phyloP scores from a whole-genome alignment of 306 rosid species.

The Comarum palustre region DNA sequence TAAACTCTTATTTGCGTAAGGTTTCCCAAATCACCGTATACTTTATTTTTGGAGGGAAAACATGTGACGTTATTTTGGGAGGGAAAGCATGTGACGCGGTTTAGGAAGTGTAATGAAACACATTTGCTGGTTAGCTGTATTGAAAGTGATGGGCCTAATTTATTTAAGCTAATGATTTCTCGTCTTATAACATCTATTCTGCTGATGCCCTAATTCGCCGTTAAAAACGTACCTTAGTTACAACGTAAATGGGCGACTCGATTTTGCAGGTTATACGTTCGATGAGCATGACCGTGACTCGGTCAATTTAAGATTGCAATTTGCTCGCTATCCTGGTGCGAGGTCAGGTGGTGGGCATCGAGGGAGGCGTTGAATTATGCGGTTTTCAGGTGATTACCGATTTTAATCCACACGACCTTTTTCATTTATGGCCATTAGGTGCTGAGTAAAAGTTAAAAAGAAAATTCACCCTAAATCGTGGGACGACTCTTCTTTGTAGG shows the following conservation, averaged over 20 bases:
- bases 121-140: constrained; percentile 26
- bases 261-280: constrained; percentile 99
- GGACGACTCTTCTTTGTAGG: constrained; percentile 76
- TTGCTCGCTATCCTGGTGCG: constrained; percentile 98
- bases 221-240: constrained; percentile 44
- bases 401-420: constrained; percentile 42
- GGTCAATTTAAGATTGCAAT: constrained; percentile 87
- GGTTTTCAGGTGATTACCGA: constrained; percentile 38
- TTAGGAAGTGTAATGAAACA: constrained; percentile 23
- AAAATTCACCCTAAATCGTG: constrained; percentile 57
- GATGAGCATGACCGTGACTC: constrained; percentile 96
- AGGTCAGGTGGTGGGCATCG: constrained; percentile 96
- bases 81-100: constrained; percentile 14
- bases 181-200: constrained; percentile 46
- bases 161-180: constrained; percentile 37
- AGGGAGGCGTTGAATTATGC: constrained; percentile 82
- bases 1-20: constrained; percentile 6
- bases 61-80: too few species aligned
- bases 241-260: constrained; percentile 68
- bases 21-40: constrained; percentile 16
- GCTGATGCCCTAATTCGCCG: constrained; percentile 50
- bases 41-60: too few species aligned
- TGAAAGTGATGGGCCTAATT: constrained; percentile 36
- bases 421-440: constrained; percentile 39
- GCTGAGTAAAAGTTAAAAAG: constrained; percentile 36